Percentiles rank a stretch among this genome's conserved stretches.
These are phyloP conservation scores for Malus domestica DNA, from an alignment of 306 rosid species.

Conservation along the genomic window ASM211411v1 NC_041798.1:33199001-33199500, in stretches of 20 bases:
- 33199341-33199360: not conserved
- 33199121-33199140: not conserved
- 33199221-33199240: not conserved
- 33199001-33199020: too few species aligned
- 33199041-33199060: too few species aligned
- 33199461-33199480: conserved; percentile 11
- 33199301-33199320: too few species aligned
- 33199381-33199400: not conserved
- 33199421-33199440: not conserved
- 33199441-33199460: not conserved
- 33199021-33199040: too few species aligned
- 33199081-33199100: too few species aligned
- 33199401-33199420: not conserved
- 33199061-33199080: too few species aligned
- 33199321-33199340: not conserved
- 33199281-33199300: not conserved
- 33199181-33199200: not conserved
- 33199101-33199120: not conserved
- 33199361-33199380: not conserved
- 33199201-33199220: not conserved
- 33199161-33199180: not conserved
- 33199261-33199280: not conserved
- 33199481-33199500: not conserved
- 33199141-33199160: not conserved
- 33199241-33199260: not conserved